Evolutionary conservation across 2,329 filamentous ascomycete genomes (phyloP).

Genomic region (Neoarthrinium moseri): DNA sequence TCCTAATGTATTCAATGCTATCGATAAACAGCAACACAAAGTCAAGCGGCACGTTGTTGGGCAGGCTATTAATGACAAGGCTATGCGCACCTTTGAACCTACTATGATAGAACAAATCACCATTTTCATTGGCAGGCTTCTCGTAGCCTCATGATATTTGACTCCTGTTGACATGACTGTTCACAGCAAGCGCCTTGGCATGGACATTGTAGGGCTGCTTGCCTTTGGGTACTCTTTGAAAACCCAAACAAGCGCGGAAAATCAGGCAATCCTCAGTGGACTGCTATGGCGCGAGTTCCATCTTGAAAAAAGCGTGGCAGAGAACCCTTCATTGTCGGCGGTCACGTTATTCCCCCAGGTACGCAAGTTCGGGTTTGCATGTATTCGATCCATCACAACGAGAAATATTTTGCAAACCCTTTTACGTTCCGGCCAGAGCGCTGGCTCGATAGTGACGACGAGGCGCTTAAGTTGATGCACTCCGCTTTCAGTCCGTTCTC

Average conservation of each 20-base stretch:
- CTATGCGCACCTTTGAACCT: conserved; percentile 7
- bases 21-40: conserved; percentile 4
- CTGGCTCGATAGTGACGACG: too few relatives aligned
- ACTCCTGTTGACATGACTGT: conserved; percentile 15
- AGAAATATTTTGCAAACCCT: too few relatives aligned
- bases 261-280: too few relatives aligned
- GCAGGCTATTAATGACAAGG: conserved; percentile 1
- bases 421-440: too few relatives aligned
- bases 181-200: conserved; percentile 11
- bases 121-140: conserved; percentile 4
- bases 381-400: too few relatives aligned
- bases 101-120: conserved; percentile 4
- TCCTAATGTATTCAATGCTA: conserved; percentile 10
- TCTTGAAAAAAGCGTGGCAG: too few relatives aligned
- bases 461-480: too few relatives aligned
- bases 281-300: too few relatives aligned
- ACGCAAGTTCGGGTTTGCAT: too few relatives aligned
- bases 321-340: too few relatives aligned
- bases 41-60: conserved; percentile 6
- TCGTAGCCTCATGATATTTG: conserved; percentile 5
- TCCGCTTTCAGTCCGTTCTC: too few relatives aligned
- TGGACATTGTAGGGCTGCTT: conserved; percentile 17
- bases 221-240: conserved; percentile 20
- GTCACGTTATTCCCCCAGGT: too few relatives aligned
- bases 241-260: conserved; percentile 14